Percentiles rank a stretch among this genome's conserved stretches.
phyloP scores from a whole-genome alignment of 2,329 filamentous ascomycete species.

The Penicillium sp. region DNA sequence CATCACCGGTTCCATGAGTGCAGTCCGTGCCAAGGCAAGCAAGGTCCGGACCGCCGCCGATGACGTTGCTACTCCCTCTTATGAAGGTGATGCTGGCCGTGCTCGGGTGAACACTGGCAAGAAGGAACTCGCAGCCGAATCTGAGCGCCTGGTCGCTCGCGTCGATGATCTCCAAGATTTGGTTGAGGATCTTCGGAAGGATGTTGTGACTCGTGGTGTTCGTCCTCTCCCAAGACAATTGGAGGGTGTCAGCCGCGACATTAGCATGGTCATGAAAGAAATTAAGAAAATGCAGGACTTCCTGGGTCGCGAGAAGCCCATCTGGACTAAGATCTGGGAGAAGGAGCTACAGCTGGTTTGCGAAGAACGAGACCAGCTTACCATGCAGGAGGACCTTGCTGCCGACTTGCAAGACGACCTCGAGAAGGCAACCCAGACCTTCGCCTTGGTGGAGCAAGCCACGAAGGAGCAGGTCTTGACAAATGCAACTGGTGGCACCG shows the following conservation, averaged over 20 bases:
- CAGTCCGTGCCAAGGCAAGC: slow-evolving; percentile 75
- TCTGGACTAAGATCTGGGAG: slow-evolving; percentile 99
- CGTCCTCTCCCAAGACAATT: slow-evolving; percentile 86
- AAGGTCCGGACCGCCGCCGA: slow-evolving; percentile 74
- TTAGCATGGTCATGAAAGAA: slow-evolving; percentile 74
- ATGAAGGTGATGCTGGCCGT: slow-evolving; percentile 76
- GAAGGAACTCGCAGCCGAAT: slow-evolving; percentile 81
- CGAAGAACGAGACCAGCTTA: slow-evolving; percentile 89
- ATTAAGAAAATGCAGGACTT: slow-evolving; percentile 93
- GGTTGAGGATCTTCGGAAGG: slow-evolving; percentile 94
- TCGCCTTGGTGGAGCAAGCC: slow-evolving; percentile 91
- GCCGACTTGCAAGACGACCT: slow-evolving; percentile 91
- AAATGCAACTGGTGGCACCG: slow-evolving; percentile 44
- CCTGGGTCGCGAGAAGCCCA: slow-evolving; percentile 84
- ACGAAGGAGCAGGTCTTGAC: slow-evolving; percentile 94
- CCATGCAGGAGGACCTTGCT: slow-evolving; percentile 92
- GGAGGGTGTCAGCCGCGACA: slow-evolving; percentile 84
- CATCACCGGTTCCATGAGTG: slow-evolving; percentile 81
- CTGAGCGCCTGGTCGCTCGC: slow-evolving; percentile 82
- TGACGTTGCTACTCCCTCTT: slow-evolving; percentile 66
- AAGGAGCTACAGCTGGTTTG: slow-evolving; percentile 94
- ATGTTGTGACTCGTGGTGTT: slow-evolving; percentile 89
- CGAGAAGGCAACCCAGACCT: slow-evolving; percentile 90
- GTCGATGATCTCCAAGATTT: slow-evolving; percentile 97
- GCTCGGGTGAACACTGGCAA: slow-evolving; percentile 82